These are phyloP conservation scores for Telfairia occidentalis DNA, from an alignment of 331 rosid species.

Conservation along the genomic window DNA sequence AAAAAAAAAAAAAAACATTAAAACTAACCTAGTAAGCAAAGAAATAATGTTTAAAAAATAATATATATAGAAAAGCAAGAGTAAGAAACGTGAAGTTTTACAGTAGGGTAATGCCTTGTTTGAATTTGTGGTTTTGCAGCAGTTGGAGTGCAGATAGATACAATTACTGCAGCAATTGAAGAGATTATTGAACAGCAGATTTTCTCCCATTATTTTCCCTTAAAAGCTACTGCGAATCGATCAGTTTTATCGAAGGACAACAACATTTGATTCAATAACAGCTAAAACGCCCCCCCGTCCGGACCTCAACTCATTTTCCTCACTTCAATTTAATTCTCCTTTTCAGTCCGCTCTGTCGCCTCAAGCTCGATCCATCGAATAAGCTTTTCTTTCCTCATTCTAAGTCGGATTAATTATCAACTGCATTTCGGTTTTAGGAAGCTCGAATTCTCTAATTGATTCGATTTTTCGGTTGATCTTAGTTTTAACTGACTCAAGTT, in stretches of 20 bases:
- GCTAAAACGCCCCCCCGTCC: not conserved
- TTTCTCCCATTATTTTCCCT: no score
- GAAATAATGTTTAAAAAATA: no score
- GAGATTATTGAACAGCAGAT: no score
- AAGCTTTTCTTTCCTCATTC: conserved; percentile 68
- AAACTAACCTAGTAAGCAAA: no score
- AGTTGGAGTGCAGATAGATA: no score
- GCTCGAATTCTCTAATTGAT: not conserved
- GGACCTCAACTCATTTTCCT: conserved; percentile 5
- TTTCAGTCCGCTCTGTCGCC: conserved; percentile 33
- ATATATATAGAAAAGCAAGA: no score
- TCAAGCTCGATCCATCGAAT: conserved; percentile 79
- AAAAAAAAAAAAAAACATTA: no score
- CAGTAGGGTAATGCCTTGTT: no score
- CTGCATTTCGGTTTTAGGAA: not conserved
- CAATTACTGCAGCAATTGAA: no score
- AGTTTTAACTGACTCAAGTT: not conserved
- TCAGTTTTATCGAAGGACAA: not conserved
- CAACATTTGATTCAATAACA: conserved; percentile 11
- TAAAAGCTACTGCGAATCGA: no score
- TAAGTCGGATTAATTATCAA: not conserved
- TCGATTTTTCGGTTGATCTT: not conserved
- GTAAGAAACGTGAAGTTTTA: no score
- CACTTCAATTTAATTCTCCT: conserved; percentile 3
- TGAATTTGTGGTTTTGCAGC: no score